Base-by-base conservation (phyloP, 2,329 filamentous ascomycete species). In the Kalmusia sp. region DNA sequence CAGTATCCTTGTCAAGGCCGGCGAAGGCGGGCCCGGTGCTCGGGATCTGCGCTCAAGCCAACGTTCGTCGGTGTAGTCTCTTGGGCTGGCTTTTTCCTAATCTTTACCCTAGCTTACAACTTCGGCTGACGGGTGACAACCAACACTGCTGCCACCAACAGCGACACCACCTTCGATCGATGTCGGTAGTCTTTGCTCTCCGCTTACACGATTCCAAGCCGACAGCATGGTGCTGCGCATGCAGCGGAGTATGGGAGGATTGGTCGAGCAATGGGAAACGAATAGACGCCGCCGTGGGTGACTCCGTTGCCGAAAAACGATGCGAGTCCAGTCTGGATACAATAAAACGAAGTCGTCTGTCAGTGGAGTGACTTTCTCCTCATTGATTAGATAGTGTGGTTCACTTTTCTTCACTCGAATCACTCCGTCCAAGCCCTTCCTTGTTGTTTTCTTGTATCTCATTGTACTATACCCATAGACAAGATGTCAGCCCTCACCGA, bases 401-500 rank as follows among this genome's bases (percentile, higher is more conserved):
- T 39, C 40, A 11, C n/a, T 30, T 21, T 14, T 44, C 33, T 44
- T 15, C 19, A 14, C 24, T 30, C 28, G 40, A 44, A 44, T 19
- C 25, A 12, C 24, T n/a, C 39, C 12, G 24, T 39, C 12, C 35
- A 39, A 24, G 12, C 21, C 35, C 14, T 4, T 17, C 19, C 9
- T 39, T 21, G 8, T 24, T 22, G 17, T 24, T 22, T 9, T n/a
- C 19, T 24, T 24, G 14, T 30, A 17, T 15, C 24, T 6, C 7
- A 4, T 43, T 30, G 24, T 28, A 15, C 24, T 25, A 38, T 31
- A 49, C 27, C 45, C 21, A n/a, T 24, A 50, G 25, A 28, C 47
- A 50, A 19, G 6, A 50, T 50, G 47, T 30, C 35, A 19, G 27
- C 47, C 17, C 47, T 56, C 17, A 52, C 53, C 2, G 41, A 45